Percentiles rank a stretch among this genome's conserved stretches.
Conservation (phyloP, 495 filamentous ascomycete species). For the Amniculicola lignicola region DNA sequence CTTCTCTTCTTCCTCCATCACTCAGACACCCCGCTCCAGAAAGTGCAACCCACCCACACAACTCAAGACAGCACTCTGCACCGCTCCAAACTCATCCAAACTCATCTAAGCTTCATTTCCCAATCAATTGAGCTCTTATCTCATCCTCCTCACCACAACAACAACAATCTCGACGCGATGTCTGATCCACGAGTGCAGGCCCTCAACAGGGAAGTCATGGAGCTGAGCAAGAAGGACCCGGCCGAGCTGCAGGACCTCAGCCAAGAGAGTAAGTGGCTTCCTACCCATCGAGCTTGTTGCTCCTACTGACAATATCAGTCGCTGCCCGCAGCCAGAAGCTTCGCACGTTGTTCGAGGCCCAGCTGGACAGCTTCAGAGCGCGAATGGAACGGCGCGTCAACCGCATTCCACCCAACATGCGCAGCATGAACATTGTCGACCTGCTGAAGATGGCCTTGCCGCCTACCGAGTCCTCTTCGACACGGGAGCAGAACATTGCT, state of each 20-base stretch:
- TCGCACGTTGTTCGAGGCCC: slow-evolving; percentile 82
- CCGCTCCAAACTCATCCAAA: neutral
- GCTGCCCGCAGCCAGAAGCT: slow-evolving; percentile 89
- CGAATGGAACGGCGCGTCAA: slow-evolving; percentile 94
- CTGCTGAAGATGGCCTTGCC: too few relatives aligned
- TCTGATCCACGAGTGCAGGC: neutral
- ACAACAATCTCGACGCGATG: neutral
- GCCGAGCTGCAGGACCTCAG: neutral
- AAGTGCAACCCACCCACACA: too few relatives aligned
- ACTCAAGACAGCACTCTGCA: neutral
- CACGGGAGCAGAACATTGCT: slow-evolving; percentile 12
- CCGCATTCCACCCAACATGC: slow-evolving; percentile 76
- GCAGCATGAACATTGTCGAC: slow-evolving; percentile 80
- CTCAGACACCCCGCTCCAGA: too few relatives aligned
- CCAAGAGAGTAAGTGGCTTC: slow-evolving; percentile 60
- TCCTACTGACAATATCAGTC: slow-evolving; percentile 53
- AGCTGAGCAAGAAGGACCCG: neutral
- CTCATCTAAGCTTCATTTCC: neutral
- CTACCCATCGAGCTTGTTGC: neutral
- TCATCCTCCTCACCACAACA: neutral
- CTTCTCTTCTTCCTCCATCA: too few relatives aligned
- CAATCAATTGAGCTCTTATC: too few relatives aligned
- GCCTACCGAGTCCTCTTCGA: slow-evolving; percentile 44
- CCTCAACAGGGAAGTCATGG: too few relatives aligned
- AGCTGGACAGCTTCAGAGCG: slow-evolving; percentile 76